Evolutionary conservation across 169 alveolate genomes (phyloP), one percentile per base, ranked within the genome.

Genomic region (Plasmodium billcollinsi): DNA sequence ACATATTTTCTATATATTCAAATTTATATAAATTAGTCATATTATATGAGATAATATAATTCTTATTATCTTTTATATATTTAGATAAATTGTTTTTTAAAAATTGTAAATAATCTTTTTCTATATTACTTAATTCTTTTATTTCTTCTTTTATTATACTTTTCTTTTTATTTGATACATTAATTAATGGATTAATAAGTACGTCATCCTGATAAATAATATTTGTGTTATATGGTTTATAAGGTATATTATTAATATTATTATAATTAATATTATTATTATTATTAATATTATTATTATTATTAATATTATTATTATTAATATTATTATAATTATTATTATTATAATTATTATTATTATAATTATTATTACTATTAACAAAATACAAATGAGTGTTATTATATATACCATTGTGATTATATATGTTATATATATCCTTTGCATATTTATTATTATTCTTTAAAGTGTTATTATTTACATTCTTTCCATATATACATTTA

Each of bases 61-160:
- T 26, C 7, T 8, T 29, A 21, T 49, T 33, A 12, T 76, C 24
- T 67, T 4, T 20, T 3, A 11, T 8, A 18, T 50, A 33, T 15
- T 33, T 47, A 7, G 65, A 65, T 12, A 71, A 3, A n/a, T 65
- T 58, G 39, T 9, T 47, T 6, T 58, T 65, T 43, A 86, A 66
- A 52, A 47, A 58, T 12, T 72, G 45, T 8, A 71, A 26, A 49
- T 86, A 86, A 8, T 56, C 86, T n/a, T 67, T 78, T 45, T 78
- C 72, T 1, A 67, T 78, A 21, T 65, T 24, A 12, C 59, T 75
- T 20, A 75, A 3, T 26, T 73, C 49, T 70, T 70, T 52, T 66
- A 24, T 39, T 49, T 47, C 78, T 24, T 24, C 62, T 47, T 18
- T 47, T 45, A 14, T 43, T 4, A 8, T 21, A 9, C 18, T 47